Evolutionary conservation across 129 eudicot species (phyloP), one percentile per base, ranked within the genome.

Genomic region (Flaveria robusta): DNA sequence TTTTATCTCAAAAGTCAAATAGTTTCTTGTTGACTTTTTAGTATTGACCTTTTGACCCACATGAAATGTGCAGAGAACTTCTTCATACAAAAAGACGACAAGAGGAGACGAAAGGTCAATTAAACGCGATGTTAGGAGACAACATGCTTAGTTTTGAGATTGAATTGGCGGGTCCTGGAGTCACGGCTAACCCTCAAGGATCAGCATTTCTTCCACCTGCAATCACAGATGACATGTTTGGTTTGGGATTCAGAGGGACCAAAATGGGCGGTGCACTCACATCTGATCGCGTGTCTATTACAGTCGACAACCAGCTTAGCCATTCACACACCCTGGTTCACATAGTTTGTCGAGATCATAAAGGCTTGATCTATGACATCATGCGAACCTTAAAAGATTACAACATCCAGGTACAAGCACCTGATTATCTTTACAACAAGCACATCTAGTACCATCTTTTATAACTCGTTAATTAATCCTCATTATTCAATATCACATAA

Each of bases 381-480:
- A 81, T 85, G 88, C 76, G 86, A 7, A 85, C 86, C 69, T 56
- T 82, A 66, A 85, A 85, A 70, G 86, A 82, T 43, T 85, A 82
- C 82, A 85, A 85, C 63, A 81, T 85, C 56, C 86, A 84, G 88
- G 88, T 84, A 71, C 49, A 60, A 9, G 9, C 11, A 52, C 59
- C 10, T 18, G 59, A n/a, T 52, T 16, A 4, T 49, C 55, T 68
- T 23, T 45, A 24, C 15, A 68, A 69, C 59, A 46, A 18, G 66
- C 64, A 56, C 64, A 20, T 10, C 29, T 22, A 56, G 22, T 56
- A 20, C 64, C 1, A 56, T 56, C 14, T 22, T 9, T 56, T 56
- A 56, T 52, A 52, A 52, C 23, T 52, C 23, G 60, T n/a, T 52
- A 7, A 18, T 9, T 43, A 43, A 2, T 43, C 11, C 14, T 43